phyloP scores from a whole-genome alignment of 148 eudicot genomes.

The Polygonum maritimum region DNA sequence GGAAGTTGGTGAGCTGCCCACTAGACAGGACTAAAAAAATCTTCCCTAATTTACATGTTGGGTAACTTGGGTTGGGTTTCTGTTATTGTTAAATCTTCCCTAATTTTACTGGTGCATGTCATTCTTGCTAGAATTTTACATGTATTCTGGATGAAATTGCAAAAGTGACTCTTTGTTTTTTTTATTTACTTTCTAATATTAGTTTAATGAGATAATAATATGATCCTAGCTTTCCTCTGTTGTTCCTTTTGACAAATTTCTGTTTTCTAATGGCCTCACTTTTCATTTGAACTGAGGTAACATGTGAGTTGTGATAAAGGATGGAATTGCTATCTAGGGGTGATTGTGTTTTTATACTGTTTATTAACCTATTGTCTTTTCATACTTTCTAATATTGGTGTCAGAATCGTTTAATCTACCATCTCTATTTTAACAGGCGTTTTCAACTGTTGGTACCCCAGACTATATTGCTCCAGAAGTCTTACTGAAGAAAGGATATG shows the following conservation, averaged over 20 bases:
- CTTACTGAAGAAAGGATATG: conserved; percentile 84
- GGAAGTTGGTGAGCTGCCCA: conserved; percentile 55
- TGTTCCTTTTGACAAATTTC: neutral
- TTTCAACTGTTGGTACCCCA: conserved; percentile 98
- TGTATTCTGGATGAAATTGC: neutral
- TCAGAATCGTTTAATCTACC: neutral
- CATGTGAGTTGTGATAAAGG: neutral
- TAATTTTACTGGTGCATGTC: neutral
- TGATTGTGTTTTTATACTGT: neutral
- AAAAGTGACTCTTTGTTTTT: neutral
- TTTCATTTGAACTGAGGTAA: neutral
- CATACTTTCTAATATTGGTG: neutral
- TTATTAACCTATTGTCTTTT: no score
- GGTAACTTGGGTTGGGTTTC: neutral
- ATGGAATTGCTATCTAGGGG: no score
- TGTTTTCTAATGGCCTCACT: neutral
- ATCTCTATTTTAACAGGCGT: conserved; percentile 49
- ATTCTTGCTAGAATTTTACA: neutral
- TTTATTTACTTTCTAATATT: neutral
- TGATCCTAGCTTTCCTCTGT: neutral
- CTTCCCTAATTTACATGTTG: neutral
- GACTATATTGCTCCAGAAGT: conserved; percentile 99
- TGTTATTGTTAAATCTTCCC: neutral
- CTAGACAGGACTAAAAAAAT: neutral
- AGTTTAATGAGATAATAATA: neutral